Evolutionary conservation across 2,329 filamentous ascomycete species (phyloP), one percentile per base, ranked within the genome.

Genomic region (Fusarium burgessii): DNA sequence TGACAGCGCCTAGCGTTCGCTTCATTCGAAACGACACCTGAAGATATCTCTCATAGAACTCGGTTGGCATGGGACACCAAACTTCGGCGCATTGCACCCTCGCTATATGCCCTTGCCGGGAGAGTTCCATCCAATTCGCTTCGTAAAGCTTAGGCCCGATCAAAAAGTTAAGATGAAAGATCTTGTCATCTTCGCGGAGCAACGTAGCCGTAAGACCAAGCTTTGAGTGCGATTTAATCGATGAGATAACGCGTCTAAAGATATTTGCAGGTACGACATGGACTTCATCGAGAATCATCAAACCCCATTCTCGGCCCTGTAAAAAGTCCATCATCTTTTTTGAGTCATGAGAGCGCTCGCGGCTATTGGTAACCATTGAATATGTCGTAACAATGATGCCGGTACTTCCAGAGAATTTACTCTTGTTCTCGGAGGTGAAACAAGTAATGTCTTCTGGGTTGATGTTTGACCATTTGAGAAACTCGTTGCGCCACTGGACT

Each of bases 51-150:
- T 94, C 91, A 80, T 98, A 98, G 79, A 99, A 99, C 75, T 98
- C 96, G 0, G 95, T 96, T 0, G 96, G 97, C 96, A 99, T 99
- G 3, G 95, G 94, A 78, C 96, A 99, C 96, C 96, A 99, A 8
- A 99, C 96, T 81, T 99, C 96, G 11, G 96, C 96, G 80, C 96
- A 99, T 80, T 99, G 96, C 3, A 99, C 96, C 74, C 93, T 92
- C 33, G 96, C 96, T 79, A 99, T 99, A 78, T 98, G 95, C 1
- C 96, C 96, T 81, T 98, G 94, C 76, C 98, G 93, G 1, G 95
- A 96, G 33, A 99, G 88, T 80, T 99, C 96, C 91, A 98, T 97
- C 96, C 96, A 99, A 79, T 99, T 99, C 18, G 96, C 96, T 81
- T 99, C 96, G 78, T 97, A 99, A 0, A 99, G 85, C 79, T 99